Conservation (phyloP, 2,329 filamentous ascomycete species). For the Botrytis byssoidea region DNA sequence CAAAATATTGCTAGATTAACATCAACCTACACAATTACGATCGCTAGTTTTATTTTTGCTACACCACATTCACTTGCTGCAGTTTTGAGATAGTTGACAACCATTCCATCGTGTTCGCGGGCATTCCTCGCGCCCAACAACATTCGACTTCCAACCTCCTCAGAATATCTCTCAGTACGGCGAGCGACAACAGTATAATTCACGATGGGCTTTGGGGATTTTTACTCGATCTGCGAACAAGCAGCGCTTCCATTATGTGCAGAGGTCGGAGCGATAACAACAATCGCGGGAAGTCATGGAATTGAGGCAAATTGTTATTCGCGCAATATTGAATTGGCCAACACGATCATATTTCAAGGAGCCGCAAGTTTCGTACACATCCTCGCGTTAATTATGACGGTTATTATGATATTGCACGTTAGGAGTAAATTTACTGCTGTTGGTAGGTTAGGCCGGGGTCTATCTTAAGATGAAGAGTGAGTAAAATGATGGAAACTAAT, state of each 20-base stretch:
- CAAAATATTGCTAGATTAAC: conserved; percentile 20
- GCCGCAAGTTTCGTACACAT: conserved; percentile 93
- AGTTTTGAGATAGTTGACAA: background rate
- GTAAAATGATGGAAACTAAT: conserved; percentile 24
- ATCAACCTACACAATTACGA: conserved; percentile 23
- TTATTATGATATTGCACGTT: conserved; percentile 96
- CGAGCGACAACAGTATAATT: conserved; percentile 16
- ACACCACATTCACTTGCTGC: conserved; percentile 29
- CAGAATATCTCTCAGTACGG: conserved; percentile 23
- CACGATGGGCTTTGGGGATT: conserved; percentile 84
- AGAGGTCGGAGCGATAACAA: conserved; percentile 72
- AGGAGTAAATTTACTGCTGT: conserved; percentile 98
- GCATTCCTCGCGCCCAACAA: conserved; percentile 20
- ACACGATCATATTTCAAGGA: conserved; percentile 97
- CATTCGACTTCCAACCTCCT: conserved; percentile 24
- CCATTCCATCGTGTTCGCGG: conserved; percentile 15
- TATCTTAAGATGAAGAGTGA: background rate
- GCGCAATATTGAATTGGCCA: conserved; percentile 90
- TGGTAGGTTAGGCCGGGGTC: conserved; percentile 55
- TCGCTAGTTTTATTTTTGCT: conserved; percentile 23
- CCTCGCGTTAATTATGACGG: conserved; percentile 83
- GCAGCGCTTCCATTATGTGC: conserved; percentile 85
- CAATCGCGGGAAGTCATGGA: conserved; percentile 65
- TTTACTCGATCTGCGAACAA: conserved; percentile 80
- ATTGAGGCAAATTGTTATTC: conserved; percentile 92